Percentiles rank a stretch among this genome's conserved stretches.
phyloP scores from a whole-genome alignment of 371 early-diverging fungal species.

The Umbelopsis sp. region DNA sequence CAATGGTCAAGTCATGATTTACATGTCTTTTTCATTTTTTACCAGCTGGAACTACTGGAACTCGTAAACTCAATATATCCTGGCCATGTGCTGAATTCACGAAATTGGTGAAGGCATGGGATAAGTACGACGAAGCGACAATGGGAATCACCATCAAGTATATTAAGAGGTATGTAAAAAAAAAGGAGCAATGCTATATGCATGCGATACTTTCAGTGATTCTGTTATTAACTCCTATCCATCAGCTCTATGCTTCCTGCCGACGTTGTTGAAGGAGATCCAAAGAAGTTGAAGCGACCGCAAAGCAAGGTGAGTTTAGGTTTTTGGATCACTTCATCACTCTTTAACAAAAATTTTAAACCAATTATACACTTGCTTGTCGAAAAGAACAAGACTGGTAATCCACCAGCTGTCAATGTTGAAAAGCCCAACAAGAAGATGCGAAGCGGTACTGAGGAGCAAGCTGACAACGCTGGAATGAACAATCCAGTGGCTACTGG shows the following conservation, averaged over 20 bases:
- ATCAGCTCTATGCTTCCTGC: slow-evolving; percentile 46
- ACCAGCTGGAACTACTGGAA: slow-evolving; percentile 47
- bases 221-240: slow-evolving; percentile 18
- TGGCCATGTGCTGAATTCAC: slow-evolving; percentile 85
- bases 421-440: slow-evolving; percentile 14
- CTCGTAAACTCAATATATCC: slow-evolving; percentile 68
- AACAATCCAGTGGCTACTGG: not conserved
- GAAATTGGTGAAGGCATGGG: slow-evolving; percentile 79
- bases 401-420: slow-evolving; percentile 8
- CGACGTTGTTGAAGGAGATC: slow-evolving; percentile 47
- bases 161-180: slow-evolving; percentile 69
- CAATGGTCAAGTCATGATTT: slow-evolving; percentile 13
- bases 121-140: slow-evolving; percentile 65
- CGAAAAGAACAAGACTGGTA: not conserved
- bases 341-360: not conserved
- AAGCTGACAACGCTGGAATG: not conserved
- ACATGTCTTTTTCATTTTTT: not conserved
- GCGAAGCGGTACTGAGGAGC: slow-evolving; percentile 14
- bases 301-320: slow-evolving; percentile 29
- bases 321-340: not conserved
- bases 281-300: slow-evolving; percentile 46
- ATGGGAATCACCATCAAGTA: slow-evolving; percentile 77
- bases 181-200: not conserved
- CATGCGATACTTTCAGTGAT: not conserved
- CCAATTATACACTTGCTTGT: not conserved